These are phyloP conservation scores for Nannizziopsis barbatae DNA, from an alignment of 2,329 filamentous ascomycete genomes.

Conservation along the genomic window DNA sequence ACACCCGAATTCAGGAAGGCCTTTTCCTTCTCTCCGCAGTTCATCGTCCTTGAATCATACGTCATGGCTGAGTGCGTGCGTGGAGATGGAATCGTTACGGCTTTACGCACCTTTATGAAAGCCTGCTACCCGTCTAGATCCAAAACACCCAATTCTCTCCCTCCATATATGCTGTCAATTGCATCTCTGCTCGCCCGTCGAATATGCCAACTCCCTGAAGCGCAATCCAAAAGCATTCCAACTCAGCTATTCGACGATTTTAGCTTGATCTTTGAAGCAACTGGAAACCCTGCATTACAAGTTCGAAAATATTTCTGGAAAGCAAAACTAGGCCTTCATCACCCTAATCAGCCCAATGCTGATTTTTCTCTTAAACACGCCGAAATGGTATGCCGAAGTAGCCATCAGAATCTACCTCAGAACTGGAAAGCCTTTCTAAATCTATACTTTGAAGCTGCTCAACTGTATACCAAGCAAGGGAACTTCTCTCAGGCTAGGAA, in stretches of 20 bases:
- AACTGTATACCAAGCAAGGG: slow-evolving; percentile 27
- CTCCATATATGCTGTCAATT: slow-evolving; percentile 4
- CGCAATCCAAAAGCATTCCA: slow-evolving; percentile 20
- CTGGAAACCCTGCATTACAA: not conserved
- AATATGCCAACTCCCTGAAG: slow-evolving; percentile 19
- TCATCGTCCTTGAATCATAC: slow-evolving; percentile 24
- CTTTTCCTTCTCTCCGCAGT: slow-evolving; percentile 1
- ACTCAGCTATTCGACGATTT: slow-evolving; percentile 27
- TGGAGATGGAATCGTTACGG: slow-evolving; percentile 27
- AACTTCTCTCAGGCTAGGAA: slow-evolving; percentile 22
- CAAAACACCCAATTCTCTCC: not conserved
- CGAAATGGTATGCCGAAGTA: slow-evolving; percentile 17
- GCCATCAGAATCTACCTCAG: slow-evolving; percentile 16
- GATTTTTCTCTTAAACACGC: slow-evolving; percentile 24
- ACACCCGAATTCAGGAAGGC: slow-evolving; percentile 11
- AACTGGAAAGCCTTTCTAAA: slow-evolving; percentile 24
- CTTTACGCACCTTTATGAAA: slow-evolving; percentile 25
- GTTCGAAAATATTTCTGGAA: slow-evolving; percentile 17
- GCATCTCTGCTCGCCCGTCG: slow-evolving; percentile 19
- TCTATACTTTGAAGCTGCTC: slow-evolving; percentile 30
- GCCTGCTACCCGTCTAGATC: slow-evolving; percentile 14
- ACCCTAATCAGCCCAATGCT: slow-evolving; percentile 29
- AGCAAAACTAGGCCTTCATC: slow-evolving; percentile 27
- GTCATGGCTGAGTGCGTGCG: slow-evolving; percentile 27
- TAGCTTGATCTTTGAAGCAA: slow-evolving; percentile 7